phyloP scores from a whole-genome alignment of 805 yeast species.

The Yarrowia sp. region DNA sequence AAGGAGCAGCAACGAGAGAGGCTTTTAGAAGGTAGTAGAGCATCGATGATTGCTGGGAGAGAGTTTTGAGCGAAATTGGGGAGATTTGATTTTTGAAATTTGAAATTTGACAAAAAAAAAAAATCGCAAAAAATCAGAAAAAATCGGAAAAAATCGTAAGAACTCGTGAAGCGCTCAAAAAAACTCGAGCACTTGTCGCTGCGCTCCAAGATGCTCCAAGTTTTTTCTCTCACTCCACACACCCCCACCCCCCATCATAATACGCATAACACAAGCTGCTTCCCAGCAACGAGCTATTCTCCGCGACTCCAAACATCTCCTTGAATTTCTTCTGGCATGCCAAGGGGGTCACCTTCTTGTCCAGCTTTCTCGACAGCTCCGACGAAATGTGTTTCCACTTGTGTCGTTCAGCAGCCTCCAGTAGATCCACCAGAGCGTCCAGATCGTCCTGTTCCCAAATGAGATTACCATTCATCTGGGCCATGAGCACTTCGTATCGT shows the following conservation, averaged over 20 bases:
- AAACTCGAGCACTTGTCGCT: too few species aligned
- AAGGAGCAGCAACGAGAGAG: too few species aligned
- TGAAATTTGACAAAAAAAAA: too few species aligned
- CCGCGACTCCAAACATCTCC: conserved; percentile 54
- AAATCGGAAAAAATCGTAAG: too few species aligned
- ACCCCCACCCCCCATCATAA: conserved; percentile 48
- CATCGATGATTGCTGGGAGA: neutral
- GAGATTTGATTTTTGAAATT: too few species aligned
- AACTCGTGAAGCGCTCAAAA: too few species aligned
- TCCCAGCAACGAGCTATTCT: conserved; percentile 47
- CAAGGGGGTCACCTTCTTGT: conserved; percentile 49
- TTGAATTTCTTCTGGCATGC: conserved; percentile 58
- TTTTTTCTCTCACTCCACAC: conserved; percentile 35
- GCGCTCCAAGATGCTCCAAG: too few species aligned
- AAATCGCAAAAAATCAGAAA: too few species aligned
- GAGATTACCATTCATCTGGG: conserved; percentile 27
- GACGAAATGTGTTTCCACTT: conserved; percentile 61
- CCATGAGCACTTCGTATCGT: conserved; percentile 60
- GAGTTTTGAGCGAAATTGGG: conserved; percentile 1
- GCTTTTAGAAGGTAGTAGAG: neutral
- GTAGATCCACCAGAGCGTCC: conserved; percentile 47
- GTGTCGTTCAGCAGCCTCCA: conserved; percentile 53
- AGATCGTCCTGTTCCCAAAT: conserved; percentile 47
- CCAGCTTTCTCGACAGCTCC: conserved; percentile 34
- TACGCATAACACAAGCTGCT: conserved; percentile 56